Conservation (phyloP, 1,284 basidiomycete species). For the Cystobasidium slooffiae region DNA sequence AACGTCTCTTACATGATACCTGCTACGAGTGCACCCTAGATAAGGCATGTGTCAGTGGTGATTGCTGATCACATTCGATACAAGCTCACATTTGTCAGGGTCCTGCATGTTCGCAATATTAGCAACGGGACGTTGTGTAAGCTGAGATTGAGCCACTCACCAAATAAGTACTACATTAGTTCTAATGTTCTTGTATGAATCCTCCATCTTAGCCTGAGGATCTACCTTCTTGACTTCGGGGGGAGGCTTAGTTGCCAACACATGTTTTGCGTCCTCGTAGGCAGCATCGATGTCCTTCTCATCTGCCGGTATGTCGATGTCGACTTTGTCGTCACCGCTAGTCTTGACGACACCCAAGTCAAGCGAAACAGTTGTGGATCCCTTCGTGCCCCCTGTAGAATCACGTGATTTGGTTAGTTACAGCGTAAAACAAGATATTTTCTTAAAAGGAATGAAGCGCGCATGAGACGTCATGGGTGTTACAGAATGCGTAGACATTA, state of each 20-base stretch:
- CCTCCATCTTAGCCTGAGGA: slow-evolving; percentile 72
- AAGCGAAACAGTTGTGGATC: slow-evolving; percentile 80
- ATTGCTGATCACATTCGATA: not conserved
- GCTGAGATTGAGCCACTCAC: slow-evolving; percentile 53
- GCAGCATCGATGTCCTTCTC: slow-evolving; percentile 64
- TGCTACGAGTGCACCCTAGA: slow-evolving; percentile 44
- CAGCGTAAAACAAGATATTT: slow-evolving; percentile 41
- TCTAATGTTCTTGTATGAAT: slow-evolving; percentile 83
- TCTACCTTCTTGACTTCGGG: slow-evolving; percentile 69
- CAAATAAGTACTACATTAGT: slow-evolving; percentile 83
- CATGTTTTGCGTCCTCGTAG: slow-evolving; percentile 69
- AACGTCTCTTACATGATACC: slow-evolving; percentile 25
- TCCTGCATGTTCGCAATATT: slow-evolving; percentile 40
- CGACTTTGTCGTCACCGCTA: slow-evolving; percentile 65
- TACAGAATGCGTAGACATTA: slow-evolving; percentile 72
- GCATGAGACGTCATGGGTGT: slow-evolving; percentile 53
- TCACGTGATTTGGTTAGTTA: not conserved
- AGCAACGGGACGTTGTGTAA: not conserved
- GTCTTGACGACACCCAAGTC: slow-evolving; percentile 78
- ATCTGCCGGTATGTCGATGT: slow-evolving; percentile 76
- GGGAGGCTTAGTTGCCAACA: slow-evolving; percentile 72
- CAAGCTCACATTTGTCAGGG: slow-evolving; percentile 21
- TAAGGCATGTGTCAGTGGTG: not conserved
- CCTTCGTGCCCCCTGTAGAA: slow-evolving; percentile 42
- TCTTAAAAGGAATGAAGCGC: not conserved